These are phyloP conservation scores for Fusarium multiceps DNA, from an alignment of 2,329 filamentous ascomycete genomes.

Conservation along the genomic window DNA sequence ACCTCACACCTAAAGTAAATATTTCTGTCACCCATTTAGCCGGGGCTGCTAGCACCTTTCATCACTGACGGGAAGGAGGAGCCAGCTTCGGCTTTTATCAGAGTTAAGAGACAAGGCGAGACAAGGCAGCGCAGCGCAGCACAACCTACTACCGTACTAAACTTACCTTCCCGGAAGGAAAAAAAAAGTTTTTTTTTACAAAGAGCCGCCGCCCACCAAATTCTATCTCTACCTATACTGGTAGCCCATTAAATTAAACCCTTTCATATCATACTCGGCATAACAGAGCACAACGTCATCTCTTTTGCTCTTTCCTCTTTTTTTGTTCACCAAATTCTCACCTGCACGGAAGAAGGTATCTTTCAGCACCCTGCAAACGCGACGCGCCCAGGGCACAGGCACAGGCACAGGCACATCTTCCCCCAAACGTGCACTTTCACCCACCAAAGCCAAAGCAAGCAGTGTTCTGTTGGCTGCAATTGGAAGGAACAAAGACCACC, in stretches of 20 bases:
- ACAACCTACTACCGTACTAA: background rate
- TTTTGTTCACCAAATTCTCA: background rate
- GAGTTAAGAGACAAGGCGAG: slow-evolving; percentile 1
- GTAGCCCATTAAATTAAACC: background rate
- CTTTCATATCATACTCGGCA: background rate
- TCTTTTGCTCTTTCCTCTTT: background rate
- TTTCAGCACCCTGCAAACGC: slow-evolving; percentile 3
- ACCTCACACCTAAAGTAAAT: background rate
- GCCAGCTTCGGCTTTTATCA: slow-evolving; percentile 28
- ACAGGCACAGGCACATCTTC: background rate
- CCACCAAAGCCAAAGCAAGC: slow-evolving; percentile 17
- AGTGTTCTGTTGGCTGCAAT: slow-evolving; percentile 35
- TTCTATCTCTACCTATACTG: slow-evolving; percentile 7
- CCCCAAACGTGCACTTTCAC: slow-evolving; percentile 39
- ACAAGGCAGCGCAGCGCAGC: slow-evolving; percentile 8
- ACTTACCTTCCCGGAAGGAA: background rate
- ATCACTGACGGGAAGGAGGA: slow-evolving; percentile 35
- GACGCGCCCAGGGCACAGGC: slow-evolving; percentile 5
- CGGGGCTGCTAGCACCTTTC: slow-evolving; percentile 12
- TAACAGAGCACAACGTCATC: slow-evolving; percentile 12
- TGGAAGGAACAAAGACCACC: slow-evolving; percentile 27
- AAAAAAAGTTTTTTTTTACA: slow-evolving; percentile 28
- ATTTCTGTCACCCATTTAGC: background rate
- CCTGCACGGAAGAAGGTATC: background rate
- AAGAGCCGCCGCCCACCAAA: slow-evolving; percentile 10